Percentiles rank a stretch among this genome's conserved stretches.
These are phyloP conservation scores for Recurvomyces mirabilis DNA, from an alignment of 495 filamentous ascomycete genomes.

Conservation along the genomic window DNA sequence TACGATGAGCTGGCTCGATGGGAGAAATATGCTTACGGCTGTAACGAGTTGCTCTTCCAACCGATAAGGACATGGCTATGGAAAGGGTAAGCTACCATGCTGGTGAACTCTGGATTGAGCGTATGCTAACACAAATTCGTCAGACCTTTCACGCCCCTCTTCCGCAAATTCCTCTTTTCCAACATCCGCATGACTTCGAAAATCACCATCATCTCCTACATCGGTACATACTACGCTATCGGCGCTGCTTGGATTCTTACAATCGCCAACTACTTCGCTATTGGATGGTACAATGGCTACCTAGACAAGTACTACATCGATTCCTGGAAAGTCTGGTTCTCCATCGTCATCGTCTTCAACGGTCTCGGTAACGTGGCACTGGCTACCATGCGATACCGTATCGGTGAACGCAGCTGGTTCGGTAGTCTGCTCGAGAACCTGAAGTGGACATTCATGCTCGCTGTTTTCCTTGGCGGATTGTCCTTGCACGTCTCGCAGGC, in stretches of 20 bases:
- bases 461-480: slow-evolving; percentile 40
- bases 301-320: slow-evolving; percentile 40
- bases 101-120: not conserved
- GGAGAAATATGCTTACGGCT: slow-evolving; percentile 86
- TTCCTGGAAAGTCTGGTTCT: slow-evolving; percentile 32
- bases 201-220: slow-evolving; percentile 69
- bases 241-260: slow-evolving; percentile 71
- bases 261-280: slow-evolving; percentile 61
- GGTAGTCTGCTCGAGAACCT: slow-evolving; percentile 28
- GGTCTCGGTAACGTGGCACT: slow-evolving; percentile 38
- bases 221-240: slow-evolving; percentile 77
- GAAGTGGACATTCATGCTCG: slow-evolving; percentile 37
- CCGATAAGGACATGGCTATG: slow-evolving; percentile 46
- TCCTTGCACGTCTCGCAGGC: slow-evolving; percentile 36
- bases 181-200: slow-evolving; percentile 71
- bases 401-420: slow-evolving; percentile 30
- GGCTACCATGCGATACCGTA: slow-evolving; percentile 39
- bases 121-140: slow-evolving; percentile 2
- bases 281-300: slow-evolving; percentile 43
- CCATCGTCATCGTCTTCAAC: slow-evolving; percentile 39
- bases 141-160: slow-evolving; percentile 67
- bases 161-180: slow-evolving; percentile 59
- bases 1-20: slow-evolving; percentile 75
- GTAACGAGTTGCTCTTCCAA: slow-evolving; percentile 71
- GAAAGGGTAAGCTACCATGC: slow-evolving; percentile 6